These are phyloP conservation scores for Claviceps humidiphila DNA, from an alignment of 2,329 filamentous ascomycete species.

Conservation along the genomic window DNA sequence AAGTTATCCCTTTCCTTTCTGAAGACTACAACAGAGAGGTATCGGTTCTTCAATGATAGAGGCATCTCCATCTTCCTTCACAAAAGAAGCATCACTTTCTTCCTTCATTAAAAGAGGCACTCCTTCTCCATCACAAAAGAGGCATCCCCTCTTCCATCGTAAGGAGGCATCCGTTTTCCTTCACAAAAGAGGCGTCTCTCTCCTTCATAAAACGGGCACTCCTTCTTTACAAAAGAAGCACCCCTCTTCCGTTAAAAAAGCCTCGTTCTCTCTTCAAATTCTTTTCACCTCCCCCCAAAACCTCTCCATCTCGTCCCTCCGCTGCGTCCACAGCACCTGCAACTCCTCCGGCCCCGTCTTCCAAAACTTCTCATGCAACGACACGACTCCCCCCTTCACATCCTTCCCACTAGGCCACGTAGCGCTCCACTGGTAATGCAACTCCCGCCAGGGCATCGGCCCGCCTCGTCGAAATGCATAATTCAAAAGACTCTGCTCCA, in stretches of 20 bases:
- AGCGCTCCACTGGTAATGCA: slow-evolving; percentile 25
- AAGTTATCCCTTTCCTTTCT: neutral
- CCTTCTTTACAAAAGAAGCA: no score
- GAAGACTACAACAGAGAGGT: no score
- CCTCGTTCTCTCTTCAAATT: no score
- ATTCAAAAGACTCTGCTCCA: slow-evolving; percentile 30
- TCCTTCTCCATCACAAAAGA: no score
- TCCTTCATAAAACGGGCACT: no score
- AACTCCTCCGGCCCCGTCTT: slow-evolving; percentile 8
- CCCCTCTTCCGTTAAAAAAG: neutral
- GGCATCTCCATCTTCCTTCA: no score
- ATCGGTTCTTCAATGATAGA: no score
- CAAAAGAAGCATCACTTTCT: no score
- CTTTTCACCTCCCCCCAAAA: neutral
- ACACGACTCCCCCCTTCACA: slow-evolving; percentile 18
- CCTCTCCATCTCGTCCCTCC: neutral
- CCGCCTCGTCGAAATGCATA: slow-evolving; percentile 27
- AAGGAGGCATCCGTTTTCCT: no score
- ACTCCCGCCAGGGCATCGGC: slow-evolving; percentile 27
- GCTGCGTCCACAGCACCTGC: slow-evolving; percentile 1
- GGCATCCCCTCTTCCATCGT: no score
- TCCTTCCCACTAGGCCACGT: slow-evolving; percentile 23
- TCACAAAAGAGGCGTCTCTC: no score
- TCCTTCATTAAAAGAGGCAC: no score
- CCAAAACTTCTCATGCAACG: slow-evolving; percentile 27